Evolutionary conservation across 176 grass and related monocot genomes (phyloP).

Genomic region (Oryza meridionalis): DNA sequence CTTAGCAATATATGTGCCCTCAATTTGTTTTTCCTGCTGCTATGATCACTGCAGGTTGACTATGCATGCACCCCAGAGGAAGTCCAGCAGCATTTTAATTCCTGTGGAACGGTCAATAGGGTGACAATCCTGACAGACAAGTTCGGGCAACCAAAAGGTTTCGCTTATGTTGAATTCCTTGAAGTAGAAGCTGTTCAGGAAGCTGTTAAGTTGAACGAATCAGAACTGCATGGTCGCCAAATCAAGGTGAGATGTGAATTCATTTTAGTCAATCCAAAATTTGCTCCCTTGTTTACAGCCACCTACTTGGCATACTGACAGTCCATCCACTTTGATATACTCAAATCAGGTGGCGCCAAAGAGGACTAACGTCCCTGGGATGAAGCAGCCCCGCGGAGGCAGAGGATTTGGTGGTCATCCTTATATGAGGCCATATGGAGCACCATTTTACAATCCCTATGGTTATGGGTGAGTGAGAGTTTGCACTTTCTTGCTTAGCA

Average conservation of each 20-base stretch:
- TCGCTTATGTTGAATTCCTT: conserved; percentile 87
- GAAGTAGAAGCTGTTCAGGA: conserved; percentile 76
- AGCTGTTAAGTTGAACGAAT: conserved; percentile 72
- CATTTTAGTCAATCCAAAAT: not conserved
- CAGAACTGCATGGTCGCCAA: conserved; percentile 73
- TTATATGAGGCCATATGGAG: conserved; percentile 65
- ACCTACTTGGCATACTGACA: not conserved
- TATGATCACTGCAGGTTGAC: conserved; percentile 64
- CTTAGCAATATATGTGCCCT: conserved; percentile 16
- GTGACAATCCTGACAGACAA: conserved; percentile 84
- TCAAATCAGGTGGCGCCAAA: conserved; percentile 63
- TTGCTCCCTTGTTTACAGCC: not conserved
- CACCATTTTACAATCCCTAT: conserved; percentile 63
- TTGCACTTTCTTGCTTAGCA: not conserved
- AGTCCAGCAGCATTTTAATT: conserved; percentile 86
- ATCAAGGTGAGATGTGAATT: conserved; percentile 53
- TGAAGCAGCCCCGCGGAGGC: conserved; percentile 71
- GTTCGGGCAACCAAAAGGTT: conserved; percentile 83
- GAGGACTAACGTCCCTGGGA: conserved; percentile 72
- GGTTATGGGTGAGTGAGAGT: conserved; percentile 75
- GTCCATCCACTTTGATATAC: not conserved
- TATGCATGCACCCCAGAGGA: conserved; percentile 87
- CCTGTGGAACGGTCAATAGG: conserved; percentile 85
- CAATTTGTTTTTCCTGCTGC: not conserved
- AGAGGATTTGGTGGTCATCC: conserved; percentile 57